phyloP scores from a whole-genome alignment of 2,329 filamentous ascomycete species.

The Dothistroma septosporum region DNA sequence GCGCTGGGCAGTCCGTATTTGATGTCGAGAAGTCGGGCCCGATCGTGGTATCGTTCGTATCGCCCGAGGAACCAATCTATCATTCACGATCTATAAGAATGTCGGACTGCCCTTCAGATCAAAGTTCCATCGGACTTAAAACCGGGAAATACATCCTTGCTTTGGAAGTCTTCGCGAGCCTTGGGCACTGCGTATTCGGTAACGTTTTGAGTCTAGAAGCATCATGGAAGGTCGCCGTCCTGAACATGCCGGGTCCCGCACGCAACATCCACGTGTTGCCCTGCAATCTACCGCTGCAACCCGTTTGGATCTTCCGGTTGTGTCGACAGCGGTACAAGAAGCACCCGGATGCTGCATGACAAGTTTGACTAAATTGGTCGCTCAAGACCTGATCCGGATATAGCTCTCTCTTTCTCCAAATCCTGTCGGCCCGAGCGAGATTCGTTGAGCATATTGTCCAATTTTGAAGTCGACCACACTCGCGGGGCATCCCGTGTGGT shows the following conservation, averaged over 20 bases:
- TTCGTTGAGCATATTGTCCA: not conserved
- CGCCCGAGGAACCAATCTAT: slow-evolving; percentile 2
- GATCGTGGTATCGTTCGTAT: not conserved
- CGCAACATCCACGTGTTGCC: slow-evolving; percentile 4
- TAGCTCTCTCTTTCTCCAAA: not conserved
- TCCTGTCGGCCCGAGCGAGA: not conserved
- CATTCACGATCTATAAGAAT: slow-evolving; percentile 1
- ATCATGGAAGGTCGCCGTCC: not conserved
- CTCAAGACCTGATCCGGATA: not conserved
- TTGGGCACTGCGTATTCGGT: not conserved
- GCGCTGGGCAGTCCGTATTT: slow-evolving; percentile 7
- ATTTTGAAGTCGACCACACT: not conserved
- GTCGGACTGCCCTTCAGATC: slow-evolving; percentile 7
- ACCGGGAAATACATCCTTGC: not conserved
- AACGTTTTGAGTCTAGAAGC: not conserved
- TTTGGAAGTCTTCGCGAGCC: not conserved
- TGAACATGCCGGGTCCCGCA: not conserved
- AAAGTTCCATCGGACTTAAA: not conserved
- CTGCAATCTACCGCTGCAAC: not conserved
- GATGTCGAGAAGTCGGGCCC: slow-evolving; percentile 5
- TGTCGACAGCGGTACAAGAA: not conserved
- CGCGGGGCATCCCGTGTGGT: not conserved
- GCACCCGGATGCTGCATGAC: not conserved
- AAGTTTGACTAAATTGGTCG: not conserved
- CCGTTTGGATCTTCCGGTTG: not conserved